Percentiles rank a stretch among this genome's conserved stretches.
Conservation (phyloP, 2,329 filamentous ascomycete genomes). For the Rosellinia necatrix region DNA sequence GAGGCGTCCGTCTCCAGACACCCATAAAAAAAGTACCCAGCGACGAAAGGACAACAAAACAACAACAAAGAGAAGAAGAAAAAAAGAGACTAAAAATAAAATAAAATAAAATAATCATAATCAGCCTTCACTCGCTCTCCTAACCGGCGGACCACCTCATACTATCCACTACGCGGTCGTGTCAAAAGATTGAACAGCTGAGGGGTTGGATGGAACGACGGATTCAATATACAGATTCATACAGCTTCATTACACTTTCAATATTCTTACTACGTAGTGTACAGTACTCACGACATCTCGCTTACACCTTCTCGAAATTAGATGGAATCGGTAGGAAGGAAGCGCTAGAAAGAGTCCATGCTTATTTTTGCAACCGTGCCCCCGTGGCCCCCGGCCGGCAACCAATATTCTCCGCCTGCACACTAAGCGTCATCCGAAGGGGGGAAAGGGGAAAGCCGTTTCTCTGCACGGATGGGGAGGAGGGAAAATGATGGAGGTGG, state of each 20-base stretch:
- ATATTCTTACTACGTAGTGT: no score
- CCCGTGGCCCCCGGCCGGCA: slow-evolving; percentile 17
- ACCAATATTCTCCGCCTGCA: slow-evolving; percentile 25
- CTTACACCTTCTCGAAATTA: slow-evolving; percentile 24
- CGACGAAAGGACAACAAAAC: neutral
- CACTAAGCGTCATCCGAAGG: slow-evolving; percentile 8
- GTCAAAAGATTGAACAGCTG: slow-evolving; percentile 10
- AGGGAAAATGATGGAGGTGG: slow-evolving; percentile 5
- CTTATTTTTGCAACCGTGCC: slow-evolving; percentile 10
- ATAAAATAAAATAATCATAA: neutral
- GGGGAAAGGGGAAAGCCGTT: slow-evolving; percentile 19
- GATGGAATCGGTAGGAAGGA: neutral
- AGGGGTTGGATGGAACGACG: slow-evolving; percentile 16
- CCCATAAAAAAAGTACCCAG: no score
- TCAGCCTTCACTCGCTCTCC: slow-evolving; percentile 11
- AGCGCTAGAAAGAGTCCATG: neutral
- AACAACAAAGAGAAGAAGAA: neutral
- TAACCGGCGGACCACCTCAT: slow-evolving; percentile 21
- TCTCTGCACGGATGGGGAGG: slow-evolving; percentile 13
- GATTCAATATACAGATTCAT: slow-evolving; percentile 19
- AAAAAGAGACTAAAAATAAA: neutral
- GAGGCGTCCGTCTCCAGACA: no score
- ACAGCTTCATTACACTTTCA: slow-evolving; percentile 8
- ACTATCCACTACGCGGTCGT: slow-evolving; percentile 1
- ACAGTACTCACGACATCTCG: slow-evolving; percentile 18